These are phyloP conservation scores for Choiromyces venosus DNA, from an alignment of 495 filamentous ascomycete genomes.

Conservation along the genomic window DNA sequence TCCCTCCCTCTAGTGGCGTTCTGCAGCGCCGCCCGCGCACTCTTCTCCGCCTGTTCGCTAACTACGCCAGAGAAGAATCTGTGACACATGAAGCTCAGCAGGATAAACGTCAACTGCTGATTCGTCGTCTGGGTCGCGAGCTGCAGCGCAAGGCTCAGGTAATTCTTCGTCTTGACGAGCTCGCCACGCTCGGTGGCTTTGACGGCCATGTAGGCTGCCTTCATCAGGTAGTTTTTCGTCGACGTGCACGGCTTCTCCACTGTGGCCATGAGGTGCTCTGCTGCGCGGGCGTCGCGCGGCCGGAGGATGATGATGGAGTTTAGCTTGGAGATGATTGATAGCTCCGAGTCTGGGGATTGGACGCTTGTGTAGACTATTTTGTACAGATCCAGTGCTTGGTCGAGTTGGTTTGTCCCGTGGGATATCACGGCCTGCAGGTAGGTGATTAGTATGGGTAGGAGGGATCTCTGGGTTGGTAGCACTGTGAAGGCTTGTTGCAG, in stretches of 20 bases:
- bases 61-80: slow-evolving; percentile 80
- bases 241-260: slow-evolving; percentile 62
- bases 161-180: slow-evolving; percentile 69
- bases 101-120: slow-evolving; percentile 72
- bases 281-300: slow-evolving; percentile 51
- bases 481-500: slow-evolving; percentile 42
- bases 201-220: slow-evolving; percentile 72
- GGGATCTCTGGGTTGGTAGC: slow-evolving; percentile 44
- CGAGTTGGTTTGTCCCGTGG: slow-evolving; percentile 71
- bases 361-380: slow-evolving; percentile 52
- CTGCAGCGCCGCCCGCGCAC: slow-evolving; percentile 64
- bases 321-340: slow-evolving; percentile 70
- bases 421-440: slow-evolving; percentile 73
- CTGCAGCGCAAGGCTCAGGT: slow-evolving; percentile 58
- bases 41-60: slow-evolving; percentile 86
- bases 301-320: slow-evolving; percentile 81
- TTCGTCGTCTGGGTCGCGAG: slow-evolving; percentile 48
- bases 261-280: slow-evolving; percentile 53
- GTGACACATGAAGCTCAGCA: slow-evolving; percentile 76
- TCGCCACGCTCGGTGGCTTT: slow-evolving; percentile 53
- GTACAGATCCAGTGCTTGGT: slow-evolving; percentile 59
- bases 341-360: slow-evolving; percentile 54
- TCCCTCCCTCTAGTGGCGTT: slow-evolving; percentile 73
- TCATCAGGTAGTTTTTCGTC: slow-evolving; percentile 66
- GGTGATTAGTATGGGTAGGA: slow-evolving; percentile 47